These are phyloP conservation scores for Pseudopithomyces maydicus DNA, from an alignment of 2,329 filamentous ascomycete species.

Conservation along the genomic window DNA sequence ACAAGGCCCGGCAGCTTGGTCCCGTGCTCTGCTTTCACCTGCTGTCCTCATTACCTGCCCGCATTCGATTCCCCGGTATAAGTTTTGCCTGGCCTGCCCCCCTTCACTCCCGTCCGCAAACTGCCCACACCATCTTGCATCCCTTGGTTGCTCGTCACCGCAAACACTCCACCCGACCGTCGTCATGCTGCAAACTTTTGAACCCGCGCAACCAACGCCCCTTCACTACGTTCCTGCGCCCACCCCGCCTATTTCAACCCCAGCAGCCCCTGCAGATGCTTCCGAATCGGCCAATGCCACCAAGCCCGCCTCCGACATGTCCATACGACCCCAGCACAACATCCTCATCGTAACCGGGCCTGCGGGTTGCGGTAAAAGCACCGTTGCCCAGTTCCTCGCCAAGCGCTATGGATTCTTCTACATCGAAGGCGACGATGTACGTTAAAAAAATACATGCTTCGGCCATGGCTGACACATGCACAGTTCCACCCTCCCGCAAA, in stretches of 20 bases:
- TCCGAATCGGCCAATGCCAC: conserved; percentile 19
- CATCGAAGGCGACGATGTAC: conserved; percentile 58
- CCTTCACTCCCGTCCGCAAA: conserved; percentile 12
- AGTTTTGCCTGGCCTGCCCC: conserved; percentile 11
- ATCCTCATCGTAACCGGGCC: conserved; percentile 60
- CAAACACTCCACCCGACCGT: not conserved
- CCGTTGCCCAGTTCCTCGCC: conserved; percentile 54
- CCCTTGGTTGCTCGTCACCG: conserved; percentile 7
- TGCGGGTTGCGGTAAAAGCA: conserved; percentile 60
- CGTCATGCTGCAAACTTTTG: conserved; percentile 44
- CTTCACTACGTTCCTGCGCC: conserved; percentile 38
- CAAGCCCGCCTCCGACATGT: conserved; percentile 26
- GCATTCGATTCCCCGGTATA: conserved; percentile 23
- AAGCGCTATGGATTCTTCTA: conserved; percentile 51
- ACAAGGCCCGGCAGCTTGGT: conserved; percentile 26
- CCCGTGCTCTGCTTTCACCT: conserved; percentile 29
- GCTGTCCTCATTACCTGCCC: conserved; percentile 21
- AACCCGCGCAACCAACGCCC: conserved; percentile 30
- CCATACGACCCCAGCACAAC: conserved; percentile 49
- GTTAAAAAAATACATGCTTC: conserved; percentile 16
- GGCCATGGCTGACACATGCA: conserved; percentile 10
- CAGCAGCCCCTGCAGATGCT: conserved; percentile 29
- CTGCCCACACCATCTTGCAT: conserved; percentile 13
- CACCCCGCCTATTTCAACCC: conserved; percentile 35
- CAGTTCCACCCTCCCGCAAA: conserved; percentile 57